A percentile compares a stretch with the other conserved stretches of the same genome.
Conservation (phyloP, 345 rosid species). For the Brassica incana region DNA sequence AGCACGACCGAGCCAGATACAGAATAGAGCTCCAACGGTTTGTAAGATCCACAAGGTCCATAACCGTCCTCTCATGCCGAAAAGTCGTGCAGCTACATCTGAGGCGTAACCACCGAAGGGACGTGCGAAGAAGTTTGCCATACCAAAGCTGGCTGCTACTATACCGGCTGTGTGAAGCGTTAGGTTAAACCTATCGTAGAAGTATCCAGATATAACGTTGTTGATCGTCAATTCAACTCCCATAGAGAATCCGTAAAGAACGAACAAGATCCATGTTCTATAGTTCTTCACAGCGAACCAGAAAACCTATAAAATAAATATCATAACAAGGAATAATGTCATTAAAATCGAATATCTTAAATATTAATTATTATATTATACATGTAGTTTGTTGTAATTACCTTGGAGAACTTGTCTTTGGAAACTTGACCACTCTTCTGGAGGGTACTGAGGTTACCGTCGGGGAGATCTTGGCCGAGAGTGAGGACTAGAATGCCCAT, state of each 20-base stretch:
- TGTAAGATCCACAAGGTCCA: constrained; percentile 81
- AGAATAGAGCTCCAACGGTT: constrained; percentile 72
- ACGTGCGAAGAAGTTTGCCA: constrained; percentile 76
- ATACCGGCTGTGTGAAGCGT: constrained; percentile 73
- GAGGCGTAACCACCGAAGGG: constrained; percentile 80
- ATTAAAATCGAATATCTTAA: background rate
- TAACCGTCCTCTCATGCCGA: constrained; percentile 82
- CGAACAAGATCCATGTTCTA: constrained; percentile 75
- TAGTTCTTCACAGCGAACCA: constrained; percentile 70
- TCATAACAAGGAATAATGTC: background rate
- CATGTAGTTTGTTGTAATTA: constrained; percentile 1
- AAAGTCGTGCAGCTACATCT: constrained; percentile 55
- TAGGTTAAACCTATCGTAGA: constrained; percentile 69
- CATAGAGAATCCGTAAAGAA: constrained; percentile 73
- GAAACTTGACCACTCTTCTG: constrained; percentile 73
- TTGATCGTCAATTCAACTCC: constrained; percentile 69
- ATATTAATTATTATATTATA: background rate
- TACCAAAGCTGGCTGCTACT: constrained; percentile 79
- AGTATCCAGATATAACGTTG: constrained; percentile 68
- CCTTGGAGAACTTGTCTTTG: constrained; percentile 82
- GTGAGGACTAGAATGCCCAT: constrained; percentile 71
- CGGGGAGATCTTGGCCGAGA: constrained; percentile 90
- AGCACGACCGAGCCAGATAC: constrained; percentile 76
- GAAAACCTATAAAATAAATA: constrained; percentile 44
- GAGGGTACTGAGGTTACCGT: constrained; percentile 67